Conservation (phyloP, 306 rosid genomes). For the Mimosa pudica region DNA sequence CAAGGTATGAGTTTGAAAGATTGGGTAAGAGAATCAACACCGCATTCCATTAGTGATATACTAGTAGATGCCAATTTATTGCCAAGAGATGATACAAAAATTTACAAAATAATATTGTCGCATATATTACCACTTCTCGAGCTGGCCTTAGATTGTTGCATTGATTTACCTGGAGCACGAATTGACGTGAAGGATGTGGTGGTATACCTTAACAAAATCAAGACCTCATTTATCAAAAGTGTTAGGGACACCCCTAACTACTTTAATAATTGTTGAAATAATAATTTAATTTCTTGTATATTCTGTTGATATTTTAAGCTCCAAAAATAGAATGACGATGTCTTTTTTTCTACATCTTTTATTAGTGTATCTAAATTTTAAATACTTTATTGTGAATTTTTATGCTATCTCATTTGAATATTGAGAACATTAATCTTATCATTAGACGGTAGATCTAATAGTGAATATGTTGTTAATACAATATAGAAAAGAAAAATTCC, state of each 20-base stretch:
- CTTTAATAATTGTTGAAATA: too few relatives aligned
- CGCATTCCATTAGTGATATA: background rate
- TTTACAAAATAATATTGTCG: background rate
- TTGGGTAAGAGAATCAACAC: background rate
- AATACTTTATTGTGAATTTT: background rate
- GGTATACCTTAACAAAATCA: background rate
- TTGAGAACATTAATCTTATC: too few relatives aligned
- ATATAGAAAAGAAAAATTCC: too few relatives aligned
- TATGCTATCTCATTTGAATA: background rate
- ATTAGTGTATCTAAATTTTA: too few relatives aligned
- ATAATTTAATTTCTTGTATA: too few relatives aligned
- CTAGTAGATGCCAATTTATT: background rate
- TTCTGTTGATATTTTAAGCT: background rate
- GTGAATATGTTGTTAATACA: too few relatives aligned
- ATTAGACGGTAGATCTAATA: too few relatives aligned
- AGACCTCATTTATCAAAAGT: background rate
- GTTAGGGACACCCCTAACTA: background rate
- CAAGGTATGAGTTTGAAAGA: conserved; percentile 21
- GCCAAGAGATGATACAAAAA: background rate
- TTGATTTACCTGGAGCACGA: background rate
- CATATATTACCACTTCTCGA: background rate
- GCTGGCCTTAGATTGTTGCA: background rate
- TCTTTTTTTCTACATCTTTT: too few relatives aligned
- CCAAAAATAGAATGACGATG: background rate
- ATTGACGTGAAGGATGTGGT: background rate